Percentiles rank a stretch among this genome's conserved stretches.
Conservation (phyloP, 2,329 filamentous ascomycete species). For the Verticillium isaacii region DNA sequence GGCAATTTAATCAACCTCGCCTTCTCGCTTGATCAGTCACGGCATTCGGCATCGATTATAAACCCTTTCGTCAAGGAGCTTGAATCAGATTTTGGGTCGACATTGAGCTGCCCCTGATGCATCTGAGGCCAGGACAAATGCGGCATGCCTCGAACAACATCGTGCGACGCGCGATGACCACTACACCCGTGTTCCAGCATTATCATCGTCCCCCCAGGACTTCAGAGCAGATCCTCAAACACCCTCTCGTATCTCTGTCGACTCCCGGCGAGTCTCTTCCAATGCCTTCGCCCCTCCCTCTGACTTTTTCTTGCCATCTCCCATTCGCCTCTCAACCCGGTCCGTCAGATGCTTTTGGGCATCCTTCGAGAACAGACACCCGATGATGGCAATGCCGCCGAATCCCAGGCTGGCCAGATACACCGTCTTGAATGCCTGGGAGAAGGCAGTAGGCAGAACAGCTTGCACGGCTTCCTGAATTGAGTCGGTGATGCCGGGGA, state of each 20-base stretch:
- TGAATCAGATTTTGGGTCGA: no score
- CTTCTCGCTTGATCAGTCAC: no score
- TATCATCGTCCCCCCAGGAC: no score
- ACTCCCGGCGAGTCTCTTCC: background rate
- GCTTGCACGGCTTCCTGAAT: conserved; percentile 23
- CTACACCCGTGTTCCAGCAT: no score
- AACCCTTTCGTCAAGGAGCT: no score
- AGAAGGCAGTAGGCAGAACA: conserved; percentile 21
- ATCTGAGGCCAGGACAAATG: no score
- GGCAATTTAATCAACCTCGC: no score
- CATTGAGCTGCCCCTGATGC: no score
- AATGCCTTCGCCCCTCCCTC: background rate
- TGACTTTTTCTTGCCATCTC: conserved; percentile 6
- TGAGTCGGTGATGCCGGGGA: conserved; percentile 24
- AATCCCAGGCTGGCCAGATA: conserved; percentile 33
- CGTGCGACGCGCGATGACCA: background rate
- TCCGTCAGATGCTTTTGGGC: conserved; percentile 26
- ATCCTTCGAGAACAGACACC: conserved; percentile 28
- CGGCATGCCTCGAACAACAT: background rate
- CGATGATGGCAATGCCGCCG: conserved; percentile 29
- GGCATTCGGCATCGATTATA: no score
- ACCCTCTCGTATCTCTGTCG: background rate
- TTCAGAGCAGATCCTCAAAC: background rate
- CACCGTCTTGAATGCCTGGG: conserved; percentile 34
- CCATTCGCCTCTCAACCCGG: conserved; percentile 25